Evolutionary conservation across 1,284 basidiomycete species (phyloP).

Genomic region (Heterobasidion occidentale): DNA sequence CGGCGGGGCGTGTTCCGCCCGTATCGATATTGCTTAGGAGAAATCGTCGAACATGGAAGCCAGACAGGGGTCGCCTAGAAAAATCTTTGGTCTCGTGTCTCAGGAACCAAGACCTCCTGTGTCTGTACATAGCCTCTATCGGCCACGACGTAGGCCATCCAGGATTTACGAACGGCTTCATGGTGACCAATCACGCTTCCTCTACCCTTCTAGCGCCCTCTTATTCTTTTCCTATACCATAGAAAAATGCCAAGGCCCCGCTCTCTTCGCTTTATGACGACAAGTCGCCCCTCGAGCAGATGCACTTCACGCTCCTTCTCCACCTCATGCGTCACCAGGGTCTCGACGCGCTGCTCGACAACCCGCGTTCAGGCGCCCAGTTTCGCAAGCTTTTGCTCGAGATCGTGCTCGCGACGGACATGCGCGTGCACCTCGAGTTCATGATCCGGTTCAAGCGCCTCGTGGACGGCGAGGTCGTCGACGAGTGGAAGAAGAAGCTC

Average conservation of each 20-base stretch:
- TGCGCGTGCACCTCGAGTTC: constrained; percentile 84
- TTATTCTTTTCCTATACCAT: not conserved
- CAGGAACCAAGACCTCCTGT: constrained; percentile 68
- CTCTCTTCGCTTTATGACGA: constrained; percentile 84
- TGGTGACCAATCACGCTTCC: constrained; percentile 48
- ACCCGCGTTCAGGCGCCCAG: constrained; percentile 36
- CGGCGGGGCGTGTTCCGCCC: constrained; percentile 74
- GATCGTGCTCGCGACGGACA: constrained; percentile 87
- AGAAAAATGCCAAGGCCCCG: constrained; percentile 91
- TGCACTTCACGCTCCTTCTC: constrained; percentile 84
- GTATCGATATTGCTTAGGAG: constrained; percentile 45
- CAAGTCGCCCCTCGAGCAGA: constrained; percentile 85
- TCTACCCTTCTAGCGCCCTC: not conserved
- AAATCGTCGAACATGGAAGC: constrained; percentile 38
- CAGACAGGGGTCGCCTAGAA: constrained; percentile 32
- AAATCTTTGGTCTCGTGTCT: constrained; percentile 41
- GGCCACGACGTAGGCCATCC: constrained; percentile 96
- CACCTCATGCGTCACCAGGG: constrained; percentile 79
- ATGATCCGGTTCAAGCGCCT: constrained; percentile 57
- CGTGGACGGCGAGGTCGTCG: constrained; percentile 32
- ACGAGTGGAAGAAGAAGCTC: constrained; percentile 45
- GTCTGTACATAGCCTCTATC: constrained; percentile 82
- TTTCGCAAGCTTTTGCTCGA: constrained; percentile 72
- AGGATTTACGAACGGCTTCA: constrained; percentile 84
- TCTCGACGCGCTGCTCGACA: constrained; percentile 57